Evolutionary conservation across 2,329 filamentous ascomycete genomes (phyloP), one percentile per base, ranked within the genome.

Genomic region (Penicillium occitanis): DNA sequence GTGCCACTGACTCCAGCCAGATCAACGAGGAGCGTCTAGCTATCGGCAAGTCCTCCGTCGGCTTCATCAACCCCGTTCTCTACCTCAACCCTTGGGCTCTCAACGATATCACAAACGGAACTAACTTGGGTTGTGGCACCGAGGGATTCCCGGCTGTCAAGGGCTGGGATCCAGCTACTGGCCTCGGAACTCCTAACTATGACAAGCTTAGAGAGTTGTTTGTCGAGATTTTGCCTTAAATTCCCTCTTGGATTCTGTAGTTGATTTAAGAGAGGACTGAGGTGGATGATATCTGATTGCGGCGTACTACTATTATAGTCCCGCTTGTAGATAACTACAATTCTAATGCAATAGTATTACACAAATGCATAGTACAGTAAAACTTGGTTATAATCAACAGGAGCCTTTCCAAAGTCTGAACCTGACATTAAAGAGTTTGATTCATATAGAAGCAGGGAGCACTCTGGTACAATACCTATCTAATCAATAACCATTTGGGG

Each of bases 11-110:
- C 37, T 51, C 5, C 35, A 13, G 6, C 5, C 17, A 90, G 8
- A 77, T 90, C 66, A 90, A 91, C 69, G 87, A 90, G 70, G 86
- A 84, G 0, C 79, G 86, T 40, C 75, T 89, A 17, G 75, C 80
- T 0, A 77, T 74, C 0, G 80, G 79, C 1, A 85, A 84, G 73
- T 72, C 76, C 5, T 74, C 82, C 0, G 78, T 86, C 11, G 84
- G 84, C 0, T 86, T 86, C 68, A 72, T 86, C 22, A 83, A 86
- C 61, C 83, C 80, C 0, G 79, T 81, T 48, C 70, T 86, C 10
- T 74, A 76, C 63, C 73, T 67, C 28, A 67, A 75, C 57, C 69
- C 70, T 0, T 72, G 78, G 19, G 78, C 76, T 2, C 76, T 78
- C 1, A 75, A 75, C 1, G 81, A 82, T 22, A 82, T 84, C 53